phyloP scores from a whole-genome alignment of 176 grass and related monocot species.

The Alopecurus myosuroides region DNA sequence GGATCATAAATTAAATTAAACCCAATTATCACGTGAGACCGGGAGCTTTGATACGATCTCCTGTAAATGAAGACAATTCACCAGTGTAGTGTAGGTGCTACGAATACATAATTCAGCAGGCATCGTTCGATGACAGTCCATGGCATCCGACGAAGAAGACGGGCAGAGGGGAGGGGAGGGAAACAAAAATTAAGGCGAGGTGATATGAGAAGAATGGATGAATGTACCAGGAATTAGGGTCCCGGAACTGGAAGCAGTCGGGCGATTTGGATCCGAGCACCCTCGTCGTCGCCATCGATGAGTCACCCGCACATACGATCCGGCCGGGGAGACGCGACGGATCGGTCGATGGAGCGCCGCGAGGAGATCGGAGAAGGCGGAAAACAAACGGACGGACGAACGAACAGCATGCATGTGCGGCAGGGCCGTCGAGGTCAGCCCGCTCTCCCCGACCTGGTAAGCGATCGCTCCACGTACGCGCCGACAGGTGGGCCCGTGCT shows the following conservation, averaged over 20 bases:
- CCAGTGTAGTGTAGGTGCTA: too few species aligned
- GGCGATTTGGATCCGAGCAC: conserved; percentile 43
- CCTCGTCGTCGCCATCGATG: conserved; percentile 17
- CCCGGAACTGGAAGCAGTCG: conserved; percentile 32
- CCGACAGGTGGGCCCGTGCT: background rate
- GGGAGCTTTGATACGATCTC: too few species aligned
- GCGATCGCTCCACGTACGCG: background rate
- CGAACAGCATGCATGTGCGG: background rate
- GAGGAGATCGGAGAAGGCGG: background rate
- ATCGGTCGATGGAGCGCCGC: background rate
- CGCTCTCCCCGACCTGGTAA: background rate
- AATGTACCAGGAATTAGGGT: conserved; percentile 37
- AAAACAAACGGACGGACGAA: background rate
- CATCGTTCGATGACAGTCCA: too few species aligned
- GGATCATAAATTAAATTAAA: too few species aligned
- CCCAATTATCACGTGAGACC: too few species aligned
- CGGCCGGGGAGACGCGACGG: background rate
- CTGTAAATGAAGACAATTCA: too few species aligned
- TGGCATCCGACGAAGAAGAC: too few species aligned
- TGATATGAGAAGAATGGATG: background rate
- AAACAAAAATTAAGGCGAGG: background rate
- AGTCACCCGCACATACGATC: background rate
- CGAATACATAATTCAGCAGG: too few species aligned
- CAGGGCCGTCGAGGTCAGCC: background rate
- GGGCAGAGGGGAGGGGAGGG: too few species aligned